A percentile compares a stretch with the other conserved stretches of the same genome.
Conservation (phyloP, 148 eudicot species). For the Tetragonia tetragonoides region DNA sequence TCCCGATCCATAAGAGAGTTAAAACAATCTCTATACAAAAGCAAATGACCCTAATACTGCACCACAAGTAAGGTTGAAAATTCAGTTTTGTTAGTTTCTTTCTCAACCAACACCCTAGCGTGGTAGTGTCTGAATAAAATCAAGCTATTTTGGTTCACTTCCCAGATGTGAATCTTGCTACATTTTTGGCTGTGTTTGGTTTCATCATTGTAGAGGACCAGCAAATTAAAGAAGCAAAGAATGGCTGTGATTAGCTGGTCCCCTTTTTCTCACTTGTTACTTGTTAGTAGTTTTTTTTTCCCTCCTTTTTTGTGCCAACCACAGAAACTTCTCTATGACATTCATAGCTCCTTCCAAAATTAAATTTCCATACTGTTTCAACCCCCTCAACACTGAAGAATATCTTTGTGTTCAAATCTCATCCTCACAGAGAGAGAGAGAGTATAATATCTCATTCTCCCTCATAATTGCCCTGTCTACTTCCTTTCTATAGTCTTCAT, state of each 20-base stretch:
- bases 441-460: slow-evolving; percentile 16
- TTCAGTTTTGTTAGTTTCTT: slow-evolving; percentile 5
- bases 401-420: slow-evolving; percentile 22
- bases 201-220: slow-evolving; percentile 29
- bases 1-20: not conserved
- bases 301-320: slow-evolving; percentile 22
- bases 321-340: slow-evolving; percentile 17
- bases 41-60: not conserved
- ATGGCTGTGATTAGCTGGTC: slow-evolving; percentile 23
- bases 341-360: slow-evolving; percentile 18
- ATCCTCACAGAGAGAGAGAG: slow-evolving; percentile 15
- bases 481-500: slow-evolving; percentile 10
- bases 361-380: slow-evolving; percentile 14
- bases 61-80: not conserved
- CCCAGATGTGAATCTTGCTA: slow-evolving; percentile 6
- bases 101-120: slow-evolving; percentile 20
- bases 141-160: slow-evolving; percentile 4
- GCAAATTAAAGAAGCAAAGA: slow-evolving; percentile 12
- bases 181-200: slow-evolving; percentile 18
- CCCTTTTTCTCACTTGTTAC: not conserved
- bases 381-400: slow-evolving; percentile 4
- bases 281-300: not conserved
- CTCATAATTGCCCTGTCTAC: slow-evolving; percentile 24
- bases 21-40: not conserved
- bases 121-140: slow-evolving; percentile 18